Conservation (phyloP, 106 monocot species). For the Apostasia ramifera region DNA sequence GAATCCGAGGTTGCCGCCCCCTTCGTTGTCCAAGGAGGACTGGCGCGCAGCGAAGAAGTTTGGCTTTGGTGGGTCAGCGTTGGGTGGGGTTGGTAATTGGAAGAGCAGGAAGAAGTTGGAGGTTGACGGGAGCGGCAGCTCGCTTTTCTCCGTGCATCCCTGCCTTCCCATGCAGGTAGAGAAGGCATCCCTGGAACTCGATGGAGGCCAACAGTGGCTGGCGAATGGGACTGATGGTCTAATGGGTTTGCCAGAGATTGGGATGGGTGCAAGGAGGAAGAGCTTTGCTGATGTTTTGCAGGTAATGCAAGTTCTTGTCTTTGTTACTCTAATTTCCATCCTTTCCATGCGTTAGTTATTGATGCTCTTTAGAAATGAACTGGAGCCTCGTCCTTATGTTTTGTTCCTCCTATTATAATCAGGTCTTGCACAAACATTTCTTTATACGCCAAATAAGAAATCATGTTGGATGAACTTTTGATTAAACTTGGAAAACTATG, state of each 20-base stretch:
- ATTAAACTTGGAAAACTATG: too few relatives aligned
- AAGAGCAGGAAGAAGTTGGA: conserved; percentile 10
- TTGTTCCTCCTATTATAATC: too few relatives aligned
- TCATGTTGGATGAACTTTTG: too few relatives aligned
- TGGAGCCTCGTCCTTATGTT: too few relatives aligned
- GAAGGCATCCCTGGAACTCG: conserved; percentile 2
- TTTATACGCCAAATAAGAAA: too few relatives aligned
- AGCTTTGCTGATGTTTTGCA: conserved; percentile 60
- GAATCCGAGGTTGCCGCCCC: conserved; percentile 61
- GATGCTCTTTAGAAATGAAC: background rate
- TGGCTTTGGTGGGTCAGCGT: conserved; percentile 6
- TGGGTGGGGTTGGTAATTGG: conserved; percentile 30
- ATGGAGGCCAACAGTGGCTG: conserved; percentile 14
- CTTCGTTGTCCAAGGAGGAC: conserved; percentile 74
- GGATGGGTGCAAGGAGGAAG: conserved; percentile 34
- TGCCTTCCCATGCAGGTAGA: background rate
- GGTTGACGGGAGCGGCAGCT: conserved; percentile 16
- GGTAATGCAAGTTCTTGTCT: conserved; percentile 17
- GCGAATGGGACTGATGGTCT: conserved; percentile 31
- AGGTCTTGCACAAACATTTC: too few relatives aligned
- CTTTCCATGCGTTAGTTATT: background rate
- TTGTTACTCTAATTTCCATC: background rate
- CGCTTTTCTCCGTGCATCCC: conserved; percentile 37
- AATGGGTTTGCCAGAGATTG: conserved; percentile 26
- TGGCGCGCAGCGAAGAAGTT: conserved; percentile 49